Percentiles rank a stretch among this genome's conserved stretches.
phyloP scores from a whole-genome alignment of 2,329 filamentous ascomycete species.

The Aspergillus sp. region DNA sequence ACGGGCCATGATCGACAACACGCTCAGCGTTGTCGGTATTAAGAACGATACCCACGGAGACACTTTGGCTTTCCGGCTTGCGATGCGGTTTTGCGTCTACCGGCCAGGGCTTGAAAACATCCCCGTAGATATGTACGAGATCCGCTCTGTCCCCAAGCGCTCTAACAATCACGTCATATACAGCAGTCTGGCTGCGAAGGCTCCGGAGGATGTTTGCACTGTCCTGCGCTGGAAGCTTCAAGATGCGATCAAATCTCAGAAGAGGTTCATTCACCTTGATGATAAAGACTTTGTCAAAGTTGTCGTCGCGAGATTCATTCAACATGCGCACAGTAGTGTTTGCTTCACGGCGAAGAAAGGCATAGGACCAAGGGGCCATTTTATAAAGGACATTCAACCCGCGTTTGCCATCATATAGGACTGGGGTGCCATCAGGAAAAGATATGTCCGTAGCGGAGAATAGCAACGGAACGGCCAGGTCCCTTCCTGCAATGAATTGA shows the following conservation, averaged over 20 bases:
- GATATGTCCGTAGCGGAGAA: constrained; percentile 31
- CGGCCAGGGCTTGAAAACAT: constrained; percentile 49
- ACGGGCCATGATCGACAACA: constrained; percentile 82
- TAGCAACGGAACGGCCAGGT: constrained; percentile 70
- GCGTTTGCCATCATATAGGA: constrained; percentile 75
- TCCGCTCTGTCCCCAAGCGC: constrained; percentile 76
- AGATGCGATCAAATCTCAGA: constrained; percentile 58
- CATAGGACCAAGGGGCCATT: constrained; percentile 84
- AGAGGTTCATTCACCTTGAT: constrained; percentile 55
- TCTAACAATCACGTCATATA: constrained; percentile 66
- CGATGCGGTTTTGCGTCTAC: constrained; percentile 44
- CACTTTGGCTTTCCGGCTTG: constrained; percentile 28
- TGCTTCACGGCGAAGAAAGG: constrained; percentile 72
- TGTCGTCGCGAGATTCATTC: constrained; percentile 71
- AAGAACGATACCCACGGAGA: constrained; percentile 70
- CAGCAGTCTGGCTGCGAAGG: constrained; percentile 34
- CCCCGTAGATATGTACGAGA: constrained; percentile 62
- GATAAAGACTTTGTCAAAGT: constrained; percentile 86
- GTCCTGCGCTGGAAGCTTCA: constrained; percentile 38
- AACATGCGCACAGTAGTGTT: constrained; percentile 72
- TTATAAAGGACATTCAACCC: constrained; percentile 85
- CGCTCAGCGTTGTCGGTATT: constrained; percentile 72
- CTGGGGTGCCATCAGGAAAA: constrained; percentile 57
- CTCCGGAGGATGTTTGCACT: constrained; percentile 30
- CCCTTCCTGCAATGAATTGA: constrained; percentile 77